Evolutionary conservation across 805 yeast genomes (phyloP), one percentile per base, ranked within the genome.

Genomic region (Saccharomyces paradoxus): DNA sequence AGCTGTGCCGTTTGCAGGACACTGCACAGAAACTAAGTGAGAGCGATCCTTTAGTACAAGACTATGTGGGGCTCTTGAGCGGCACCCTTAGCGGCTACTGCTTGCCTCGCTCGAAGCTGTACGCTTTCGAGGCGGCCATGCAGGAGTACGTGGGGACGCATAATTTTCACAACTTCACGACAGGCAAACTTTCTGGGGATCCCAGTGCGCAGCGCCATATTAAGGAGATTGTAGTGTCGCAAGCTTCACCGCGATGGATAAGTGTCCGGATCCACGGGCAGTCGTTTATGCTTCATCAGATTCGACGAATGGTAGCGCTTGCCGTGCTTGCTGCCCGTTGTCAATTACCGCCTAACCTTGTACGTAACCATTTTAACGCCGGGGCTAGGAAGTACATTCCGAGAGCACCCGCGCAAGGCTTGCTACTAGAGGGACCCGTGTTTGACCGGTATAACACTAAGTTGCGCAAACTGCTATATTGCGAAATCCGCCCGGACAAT

Each of bases 211-310:
- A 76, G 50, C 75, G 97, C 60, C 84, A 72, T 67, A 89, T 90
- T 86, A 85, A 84, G 62, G 69, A 78, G n/a, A 75, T 89, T 50
- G 75, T 78, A 0, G 91, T 88, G 0, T 77, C 86, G 14, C 89
- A 86, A 1, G 96, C 96, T 1, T 86, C 86, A 65, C 86, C 94
- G 6, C 96, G 90, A 66, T 90, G 97, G 96, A 77, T 86, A 1
- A 86, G 95, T 1, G 82, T 90, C 64, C 88, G 88, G 72, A 86
- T 90, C 60, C 97, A 90, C 68, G 97, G 97, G 6, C 97, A 91
- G 72, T 87, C 96, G 7, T 91, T 90, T 70, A 91, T 90, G 96
- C 77, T 90, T 56, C 97, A 90, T 71, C 97, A 90, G 75, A 91
- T 90, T 65, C 81, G 97, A 63, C 91, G 91, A 67, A 90, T 90